Percentiles rank a stretch among this genome's conserved stretches.
These are phyloP conservation scores for Plasmodium yoelii DNA, from an alignment of 169 alveolate species.

Conservation along the genomic window DNA sequence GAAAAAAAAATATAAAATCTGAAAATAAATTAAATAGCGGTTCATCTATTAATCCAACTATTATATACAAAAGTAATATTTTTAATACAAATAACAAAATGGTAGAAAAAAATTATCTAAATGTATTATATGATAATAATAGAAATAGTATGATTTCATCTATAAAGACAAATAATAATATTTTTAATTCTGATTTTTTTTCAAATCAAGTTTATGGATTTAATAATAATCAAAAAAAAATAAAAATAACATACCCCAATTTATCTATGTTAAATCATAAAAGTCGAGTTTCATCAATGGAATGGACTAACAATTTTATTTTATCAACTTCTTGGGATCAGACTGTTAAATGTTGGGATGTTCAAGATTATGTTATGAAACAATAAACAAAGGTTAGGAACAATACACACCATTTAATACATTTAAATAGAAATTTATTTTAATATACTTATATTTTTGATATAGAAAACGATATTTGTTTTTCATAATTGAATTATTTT, in stretches of 20 bases:
- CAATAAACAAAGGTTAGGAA: neutral
- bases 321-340: constrained; percentile 69
- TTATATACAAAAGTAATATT: neutral
- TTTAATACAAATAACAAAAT: neutral
- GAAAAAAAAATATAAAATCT: neutral
- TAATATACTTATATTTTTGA: too few species aligned
- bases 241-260: constrained; percentile 20
- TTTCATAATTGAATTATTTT: too few species aligned
- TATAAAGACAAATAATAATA: neutral
- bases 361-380: neutral
- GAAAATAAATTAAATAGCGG: constrained; percentile 1
- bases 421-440: too few species aligned
- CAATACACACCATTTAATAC: too few species aligned
- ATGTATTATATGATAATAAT: neutral
- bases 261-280: constrained; percentile 55
- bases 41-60: neutral
- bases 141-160: neutral
- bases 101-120: constrained; percentile 9
- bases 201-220: neutral
- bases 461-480: too few species aligned
- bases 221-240: constrained; percentile 1
- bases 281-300: constrained; percentile 65
- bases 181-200: neutral
- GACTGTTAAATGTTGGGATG: constrained; percentile 60
- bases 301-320: constrained; percentile 31